Conservation (phyloP, 2,329 filamentous ascomycete species). For the Nothopassalora personata region DNA sequence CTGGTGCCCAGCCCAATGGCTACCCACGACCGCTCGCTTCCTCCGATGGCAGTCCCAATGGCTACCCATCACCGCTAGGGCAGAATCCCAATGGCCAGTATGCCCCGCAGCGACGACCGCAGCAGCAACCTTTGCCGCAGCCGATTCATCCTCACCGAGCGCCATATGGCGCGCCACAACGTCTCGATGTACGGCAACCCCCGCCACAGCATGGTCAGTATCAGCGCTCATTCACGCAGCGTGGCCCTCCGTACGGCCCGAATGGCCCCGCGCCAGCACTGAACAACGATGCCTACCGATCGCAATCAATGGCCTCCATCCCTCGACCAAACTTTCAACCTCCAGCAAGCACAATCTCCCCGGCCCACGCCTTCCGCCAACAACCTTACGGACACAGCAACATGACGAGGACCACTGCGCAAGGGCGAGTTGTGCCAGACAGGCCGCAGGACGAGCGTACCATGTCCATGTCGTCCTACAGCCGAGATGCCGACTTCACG, state of each 20-base stretch:
- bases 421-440: constrained; percentile 86
- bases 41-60: constrained; percentile 27
- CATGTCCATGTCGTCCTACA: constrained; percentile 90
- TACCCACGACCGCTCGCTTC: constrained; percentile 32
- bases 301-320: constrained; percentile 81
- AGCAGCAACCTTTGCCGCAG: constrained; percentile 48
- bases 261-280: constrained; percentile 61
- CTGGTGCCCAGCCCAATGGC: constrained; percentile 34
- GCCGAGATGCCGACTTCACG: constrained; percentile 67
- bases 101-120: constrained; percentile 39
- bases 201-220: constrained; percentile 45
- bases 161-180: constrained; percentile 67
- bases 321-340: constrained; percentile 68
- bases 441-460: constrained; percentile 77
- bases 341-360: constrained; percentile 52
- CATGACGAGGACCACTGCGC: constrained; percentile 76
- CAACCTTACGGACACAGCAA: constrained; percentile 61
- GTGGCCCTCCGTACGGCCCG: constrained; percentile 24
- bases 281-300: constrained; percentile 80
- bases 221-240: constrained; percentile 33
- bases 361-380: constrained; percentile 72
- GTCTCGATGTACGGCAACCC: constrained; percentile 57
- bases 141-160: constrained; percentile 59
- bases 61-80: constrained; percentile 25
- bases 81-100: constrained; percentile 30